A percentile compares a stretch with the other conserved stretches of the same genome.
Conservation (phyloP, 192 early-diverging fungal species). For the Backusella circina region DNA sequence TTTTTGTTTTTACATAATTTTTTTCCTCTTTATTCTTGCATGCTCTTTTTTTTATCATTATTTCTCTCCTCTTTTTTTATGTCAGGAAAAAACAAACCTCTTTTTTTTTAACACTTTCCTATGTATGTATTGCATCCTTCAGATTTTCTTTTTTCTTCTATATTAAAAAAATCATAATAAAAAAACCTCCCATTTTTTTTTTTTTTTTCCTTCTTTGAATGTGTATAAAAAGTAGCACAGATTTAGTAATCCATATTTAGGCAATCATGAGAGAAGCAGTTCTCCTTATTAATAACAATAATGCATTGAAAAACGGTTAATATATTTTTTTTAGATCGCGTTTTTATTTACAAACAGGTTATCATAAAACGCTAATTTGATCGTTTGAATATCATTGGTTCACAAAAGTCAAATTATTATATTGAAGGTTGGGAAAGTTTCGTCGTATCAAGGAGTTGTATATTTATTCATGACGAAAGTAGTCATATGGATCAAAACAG, state of each 20-base stretch:
- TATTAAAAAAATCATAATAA: neutral
- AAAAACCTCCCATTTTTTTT: too few species aligned
- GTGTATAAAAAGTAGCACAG: neutral
- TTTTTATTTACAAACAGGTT: slow-evolving; percentile 1
- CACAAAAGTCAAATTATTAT: neutral
- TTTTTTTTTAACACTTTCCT: neutral
- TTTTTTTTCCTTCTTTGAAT: neutral
- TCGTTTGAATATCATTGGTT: neutral
- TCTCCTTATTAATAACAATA: neutral
- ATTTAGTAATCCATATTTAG: neutral
- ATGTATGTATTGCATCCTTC: neutral
- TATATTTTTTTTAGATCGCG: neutral
- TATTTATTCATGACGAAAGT: neutral
- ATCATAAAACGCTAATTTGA: neutral
- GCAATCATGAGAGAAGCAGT: neutral
- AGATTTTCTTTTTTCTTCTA: neutral
- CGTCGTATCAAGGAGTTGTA: neutral
- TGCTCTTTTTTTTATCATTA: neutral
- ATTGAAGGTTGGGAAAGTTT: neutral
- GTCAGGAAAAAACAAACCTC: neutral
- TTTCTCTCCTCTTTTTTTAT: neutral
- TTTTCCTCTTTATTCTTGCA: slow-evolving; percentile 4
- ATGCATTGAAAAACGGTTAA: neutral
- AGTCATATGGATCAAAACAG: neutral
- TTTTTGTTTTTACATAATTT: neutral